Evolutionary conservation across 257 asterid genomes (phyloP).

Genomic region (Vinca minor): DNA sequence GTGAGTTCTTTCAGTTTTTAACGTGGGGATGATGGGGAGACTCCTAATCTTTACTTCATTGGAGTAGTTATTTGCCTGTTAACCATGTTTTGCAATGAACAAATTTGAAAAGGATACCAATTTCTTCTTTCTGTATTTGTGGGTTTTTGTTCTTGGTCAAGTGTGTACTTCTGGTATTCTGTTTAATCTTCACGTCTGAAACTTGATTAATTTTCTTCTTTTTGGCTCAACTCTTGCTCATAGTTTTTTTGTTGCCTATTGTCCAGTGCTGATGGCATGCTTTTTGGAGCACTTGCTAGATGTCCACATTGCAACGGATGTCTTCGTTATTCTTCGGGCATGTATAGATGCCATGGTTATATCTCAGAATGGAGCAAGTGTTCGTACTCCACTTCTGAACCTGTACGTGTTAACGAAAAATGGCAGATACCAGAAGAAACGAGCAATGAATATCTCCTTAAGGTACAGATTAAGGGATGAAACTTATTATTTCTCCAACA

Average conservation of each 20-base stretch:
- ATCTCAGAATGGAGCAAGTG: conserved; percentile 92
- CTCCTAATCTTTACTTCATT: neutral
- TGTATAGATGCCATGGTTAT: conserved; percentile 75
- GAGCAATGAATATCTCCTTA: conserved; percentile 58
- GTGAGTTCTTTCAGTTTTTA: conserved; percentile 28
- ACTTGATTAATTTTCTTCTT: neutral
- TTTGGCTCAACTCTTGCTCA: neutral
- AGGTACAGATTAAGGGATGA: conserved; percentile 39
- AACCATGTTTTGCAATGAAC: neutral
- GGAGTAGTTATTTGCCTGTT: neutral
- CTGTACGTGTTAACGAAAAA: conserved; percentile 66
- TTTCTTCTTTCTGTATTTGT: neutral
- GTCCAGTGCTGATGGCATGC: conserved; percentile 93
- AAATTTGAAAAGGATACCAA: neutral
- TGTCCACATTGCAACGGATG: conserved; percentile 78
- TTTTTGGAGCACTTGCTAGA: conserved; percentile 70
- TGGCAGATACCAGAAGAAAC: conserved; percentile 87
- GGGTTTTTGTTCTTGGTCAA: neutral
- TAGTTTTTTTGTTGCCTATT: conserved; percentile 10
- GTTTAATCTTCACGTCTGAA: conserved; percentile 3
- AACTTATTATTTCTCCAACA: conserved; percentile 6
- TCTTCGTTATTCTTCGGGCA: conserved; percentile 66
- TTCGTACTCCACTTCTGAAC: conserved; percentile 60
- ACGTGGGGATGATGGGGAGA: neutral
- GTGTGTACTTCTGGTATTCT: neutral